Conservation (phyloP, 352 stramenopile species). For the Pythium insidiosum region DNA sequence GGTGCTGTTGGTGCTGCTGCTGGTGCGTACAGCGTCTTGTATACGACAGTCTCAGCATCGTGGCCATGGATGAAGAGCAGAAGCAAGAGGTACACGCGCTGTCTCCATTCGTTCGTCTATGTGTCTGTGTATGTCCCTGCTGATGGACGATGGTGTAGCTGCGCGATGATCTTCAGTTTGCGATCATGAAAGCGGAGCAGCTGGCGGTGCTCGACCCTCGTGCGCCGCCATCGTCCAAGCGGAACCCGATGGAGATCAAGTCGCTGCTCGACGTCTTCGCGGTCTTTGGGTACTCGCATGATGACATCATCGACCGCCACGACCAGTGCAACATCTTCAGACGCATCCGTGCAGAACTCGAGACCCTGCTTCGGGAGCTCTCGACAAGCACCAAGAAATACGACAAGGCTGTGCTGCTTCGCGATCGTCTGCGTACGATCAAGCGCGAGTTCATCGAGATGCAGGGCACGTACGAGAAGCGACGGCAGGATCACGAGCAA, state of each 20-base stretch:
- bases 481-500: slow-evolving; percentile 37
- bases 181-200: slow-evolving; percentile 56
- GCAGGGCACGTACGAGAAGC: slow-evolving; percentile 47
- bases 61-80: slow-evolving; percentile 53
- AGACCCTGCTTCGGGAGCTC: slow-evolving; percentile 44
- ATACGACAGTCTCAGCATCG: no score
- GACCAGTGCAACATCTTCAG: slow-evolving; percentile 71
- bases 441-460: slow-evolving; percentile 64
- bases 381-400: slow-evolving; percentile 57
- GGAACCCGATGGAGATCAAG: slow-evolving; percentile 60
- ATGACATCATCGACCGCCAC: slow-evolving; percentile 63
- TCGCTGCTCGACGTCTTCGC: slow-evolving; percentile 57
- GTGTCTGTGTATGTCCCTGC: no score
- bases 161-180: slow-evolving; percentile 63
- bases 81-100: slow-evolving; percentile 35
- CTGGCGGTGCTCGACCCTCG: slow-evolving; percentile 36
- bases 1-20: no score
- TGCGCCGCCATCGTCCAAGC: slow-evolving; percentile 23
- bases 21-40: no score
- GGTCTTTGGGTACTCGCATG: slow-evolving; percentile 48
- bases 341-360: slow-evolving; percentile 43
- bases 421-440: slow-evolving; percentile 48
- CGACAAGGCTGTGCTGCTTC: slow-evolving; percentile 57
- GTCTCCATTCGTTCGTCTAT: neutral
- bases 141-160: no score